Percentiles rank a stretch among this genome's conserved stretches.
Evolutionary conservation across 2,329 filamentous ascomycete genomes (phyloP).

Genomic region (Setomelanomma holmii): DNA sequence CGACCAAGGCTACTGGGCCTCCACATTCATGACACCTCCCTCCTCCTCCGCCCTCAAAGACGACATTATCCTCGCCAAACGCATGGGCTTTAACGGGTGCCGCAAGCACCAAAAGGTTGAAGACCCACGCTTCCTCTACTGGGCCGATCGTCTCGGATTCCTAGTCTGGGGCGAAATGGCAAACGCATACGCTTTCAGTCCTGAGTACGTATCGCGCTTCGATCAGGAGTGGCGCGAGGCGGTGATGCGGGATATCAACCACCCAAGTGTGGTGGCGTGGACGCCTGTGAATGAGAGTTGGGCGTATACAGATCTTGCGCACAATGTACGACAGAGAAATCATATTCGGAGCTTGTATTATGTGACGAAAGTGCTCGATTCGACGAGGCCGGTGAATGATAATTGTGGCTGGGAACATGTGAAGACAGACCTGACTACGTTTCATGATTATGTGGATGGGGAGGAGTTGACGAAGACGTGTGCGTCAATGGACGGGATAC

Average conservation of each 20-base stretch:
- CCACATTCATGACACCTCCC: constrained; percentile 67
- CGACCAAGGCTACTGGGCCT: constrained; percentile 70
- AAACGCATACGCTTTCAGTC: constrained; percentile 68
- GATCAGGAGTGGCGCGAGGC: constrained; percentile 70
- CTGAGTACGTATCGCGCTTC: constrained; percentile 66
- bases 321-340: constrained; percentile 65
- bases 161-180: constrained; percentile 71
- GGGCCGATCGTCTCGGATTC: constrained; percentile 67
- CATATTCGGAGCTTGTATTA: constrained; percentile 71
- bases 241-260: constrained; percentile 70
- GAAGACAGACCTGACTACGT: constrained; percentile 68
- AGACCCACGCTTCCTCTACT: constrained; percentile 67
- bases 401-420: constrained; percentile 78
- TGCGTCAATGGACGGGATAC: constrained; percentile 60
- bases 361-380: constrained; percentile 69
- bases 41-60: constrained; percentile 53
- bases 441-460: constrained; percentile 71
- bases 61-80: constrained; percentile 65
- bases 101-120: constrained; percentile 72
- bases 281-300: constrained; percentile 71
- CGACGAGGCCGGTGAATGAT: constrained; percentile 71
- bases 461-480: constrained; percentile 64
- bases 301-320: constrained; percentile 67
- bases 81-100: constrained; percentile 70
- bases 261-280: constrained; percentile 70